These are phyloP conservation scores for Nematocida sp. DNA, from an alignment of 371 early-diverging fungal species.

Conservation along the genomic window DNA sequence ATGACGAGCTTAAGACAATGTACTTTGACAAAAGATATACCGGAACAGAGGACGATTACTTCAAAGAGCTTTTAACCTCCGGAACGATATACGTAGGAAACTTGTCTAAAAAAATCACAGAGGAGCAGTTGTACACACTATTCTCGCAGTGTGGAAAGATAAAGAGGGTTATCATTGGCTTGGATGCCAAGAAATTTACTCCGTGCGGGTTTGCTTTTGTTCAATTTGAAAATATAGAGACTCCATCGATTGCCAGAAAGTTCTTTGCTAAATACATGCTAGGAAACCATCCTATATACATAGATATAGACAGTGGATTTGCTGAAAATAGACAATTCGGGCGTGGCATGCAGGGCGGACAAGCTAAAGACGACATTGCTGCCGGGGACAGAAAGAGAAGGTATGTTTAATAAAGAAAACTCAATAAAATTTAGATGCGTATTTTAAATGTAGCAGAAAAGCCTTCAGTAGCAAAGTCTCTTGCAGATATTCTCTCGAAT, in stretches of 20 bases:
- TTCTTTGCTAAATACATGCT: conserved; percentile 76
- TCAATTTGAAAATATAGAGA: conserved; percentile 72
- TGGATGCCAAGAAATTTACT: conserved; percentile 82
- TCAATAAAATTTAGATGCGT: conserved; percentile 57
- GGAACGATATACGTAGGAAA: conserved; percentile 88
- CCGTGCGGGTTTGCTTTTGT: conserved; percentile 85
- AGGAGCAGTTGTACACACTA: conserved; percentile 75
- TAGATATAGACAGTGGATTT: conserved; percentile 93
- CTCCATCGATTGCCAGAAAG: conserved; percentile 22
- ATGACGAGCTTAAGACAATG: conserved; percentile 15
- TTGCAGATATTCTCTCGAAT: conserved; percentile 77
- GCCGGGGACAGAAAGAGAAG: conserved; percentile 72
- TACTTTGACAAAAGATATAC: conserved; percentile 63
- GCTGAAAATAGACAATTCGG: conserved; percentile 89
- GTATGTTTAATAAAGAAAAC: conserved; percentile 26
- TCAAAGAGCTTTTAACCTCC: conserved; percentile 60
- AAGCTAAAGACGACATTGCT: conserved; percentile 86
- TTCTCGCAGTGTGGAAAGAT: conserved; percentile 78
- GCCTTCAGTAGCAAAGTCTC: conserved; percentile 85
- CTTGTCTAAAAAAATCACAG: conserved; percentile 78
- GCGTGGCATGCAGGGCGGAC: conserved; percentile 86
- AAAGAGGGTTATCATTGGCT: conserved; percentile 93
- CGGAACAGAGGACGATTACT: conserved; percentile 71
- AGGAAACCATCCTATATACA: conserved; percentile 85
- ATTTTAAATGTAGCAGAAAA: conserved; percentile 87